phyloP scores from a whole-genome alignment of 148 eudicot species.

The Tetragonia tetragonoides region DNA sequence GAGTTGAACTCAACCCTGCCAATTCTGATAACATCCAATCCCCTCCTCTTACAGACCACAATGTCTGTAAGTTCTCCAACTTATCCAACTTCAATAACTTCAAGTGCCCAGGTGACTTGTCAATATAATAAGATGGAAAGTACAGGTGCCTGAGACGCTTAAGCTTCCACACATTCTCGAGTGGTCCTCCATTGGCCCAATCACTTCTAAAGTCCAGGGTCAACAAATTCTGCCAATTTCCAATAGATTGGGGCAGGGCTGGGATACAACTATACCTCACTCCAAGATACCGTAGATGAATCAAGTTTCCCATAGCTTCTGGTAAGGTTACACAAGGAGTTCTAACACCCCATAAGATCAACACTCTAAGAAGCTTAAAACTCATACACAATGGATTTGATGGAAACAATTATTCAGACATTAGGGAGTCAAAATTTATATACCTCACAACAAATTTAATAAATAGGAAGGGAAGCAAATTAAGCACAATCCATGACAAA shows the following conservation, averaged over 20 bases:
- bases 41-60: not conserved
- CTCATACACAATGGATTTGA: not conserved
- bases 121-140: not conserved
- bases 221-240: not conserved
- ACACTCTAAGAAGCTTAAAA: conserved; percentile 14
- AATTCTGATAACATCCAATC: not conserved
- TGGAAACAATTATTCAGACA: no score
- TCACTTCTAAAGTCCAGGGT: not conserved
- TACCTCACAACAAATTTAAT: no score
- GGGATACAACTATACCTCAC: not conserved
- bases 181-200: not conserved
- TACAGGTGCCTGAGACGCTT: not conserved
- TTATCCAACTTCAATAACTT: not conserved
- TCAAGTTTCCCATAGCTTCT: conserved; percentile 11
- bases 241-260: not conserved
- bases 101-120: not conserved
- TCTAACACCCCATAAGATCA: not conserved
- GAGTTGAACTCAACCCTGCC: not conserved
- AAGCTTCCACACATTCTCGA: not conserved
- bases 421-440: no score
- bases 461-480: no score
- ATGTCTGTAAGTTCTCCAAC: not conserved
- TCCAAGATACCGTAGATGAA: conserved; percentile 14
- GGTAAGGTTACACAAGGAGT: conserved; percentile 12
- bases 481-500: no score